Evolutionary conservation across 2,329 filamentous ascomycete genomes (phyloP).

Genomic region (Beauveria australis): DNA sequence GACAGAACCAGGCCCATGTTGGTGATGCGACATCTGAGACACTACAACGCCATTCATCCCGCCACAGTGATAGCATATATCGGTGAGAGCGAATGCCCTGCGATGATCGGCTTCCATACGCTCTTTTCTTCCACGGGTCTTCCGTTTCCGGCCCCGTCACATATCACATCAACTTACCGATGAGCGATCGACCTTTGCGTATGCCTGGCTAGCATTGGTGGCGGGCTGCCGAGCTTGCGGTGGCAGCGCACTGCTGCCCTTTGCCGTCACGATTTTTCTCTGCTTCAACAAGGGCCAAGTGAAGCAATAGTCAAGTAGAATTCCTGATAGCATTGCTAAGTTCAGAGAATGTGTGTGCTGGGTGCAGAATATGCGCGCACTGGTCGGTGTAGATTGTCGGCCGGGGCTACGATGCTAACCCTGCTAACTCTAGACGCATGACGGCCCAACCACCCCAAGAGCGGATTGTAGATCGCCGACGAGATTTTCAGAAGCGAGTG

Average conservation of each 20-base stretch:
- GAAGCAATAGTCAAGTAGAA: neutral
- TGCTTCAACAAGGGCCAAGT: neutral
- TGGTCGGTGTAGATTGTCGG: neutral
- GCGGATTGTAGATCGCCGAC: neutral
- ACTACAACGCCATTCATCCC: too few relatives aligned
- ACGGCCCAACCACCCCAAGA: neutral
- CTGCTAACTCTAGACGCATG: neutral
- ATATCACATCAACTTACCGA: neutral
- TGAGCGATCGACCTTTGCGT: neutral
- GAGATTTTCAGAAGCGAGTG: too few relatives aligned
- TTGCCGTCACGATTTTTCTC: neutral
- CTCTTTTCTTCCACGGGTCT: neutral
- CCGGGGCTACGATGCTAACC: neutral
- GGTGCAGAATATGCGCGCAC: neutral
- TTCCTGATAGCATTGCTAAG: neutral
- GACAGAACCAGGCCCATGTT: too few relatives aligned
- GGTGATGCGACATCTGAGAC: too few relatives aligned
- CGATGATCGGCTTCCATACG: too few relatives aligned
- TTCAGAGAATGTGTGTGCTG: neutral
- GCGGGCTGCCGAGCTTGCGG: neutral
- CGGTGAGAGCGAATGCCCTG: neutral
- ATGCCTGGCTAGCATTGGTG: too few relatives aligned
- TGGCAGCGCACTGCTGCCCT: neutral
- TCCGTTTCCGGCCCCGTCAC: neutral
- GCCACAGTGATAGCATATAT: neutral